Conservation (phyloP, 352 stramenopile genomes). For the Phytophthora citrophthora region DNA sequence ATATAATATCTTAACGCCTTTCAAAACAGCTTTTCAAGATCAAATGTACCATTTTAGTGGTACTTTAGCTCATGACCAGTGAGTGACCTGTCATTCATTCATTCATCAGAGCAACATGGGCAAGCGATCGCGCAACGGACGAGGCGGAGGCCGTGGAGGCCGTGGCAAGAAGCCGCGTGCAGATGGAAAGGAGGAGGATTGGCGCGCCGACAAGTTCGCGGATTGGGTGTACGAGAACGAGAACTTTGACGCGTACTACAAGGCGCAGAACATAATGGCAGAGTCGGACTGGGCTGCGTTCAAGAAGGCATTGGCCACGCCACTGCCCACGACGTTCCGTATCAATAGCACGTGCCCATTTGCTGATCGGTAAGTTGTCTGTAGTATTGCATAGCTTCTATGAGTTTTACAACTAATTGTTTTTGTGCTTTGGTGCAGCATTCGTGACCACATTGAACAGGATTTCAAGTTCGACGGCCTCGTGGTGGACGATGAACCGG, state of each 20-base stretch:
- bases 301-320: slow-evolving; percentile 88
- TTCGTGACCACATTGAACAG: slow-evolving; percentile 82
- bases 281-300: slow-evolving; percentile 91
- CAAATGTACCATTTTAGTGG: slow-evolving; percentile 7
- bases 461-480: slow-evolving; percentile 89
- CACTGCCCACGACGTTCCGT: slow-evolving; percentile 93
- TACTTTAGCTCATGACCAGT: slow-evolving; percentile 24
- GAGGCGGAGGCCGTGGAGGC: slow-evolving; percentile 31
- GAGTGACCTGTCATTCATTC: slow-evolving; percentile 12
- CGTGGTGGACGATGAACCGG: slow-evolving; percentile 79
- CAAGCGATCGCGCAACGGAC: slow-evolving; percentile 55
- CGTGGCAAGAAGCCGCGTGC: slow-evolving; percentile 64
- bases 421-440: slow-evolving; percentile 42
- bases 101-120: slow-evolving; percentile 37
- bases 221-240: slow-evolving; percentile 91
- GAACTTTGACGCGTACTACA: slow-evolving; percentile 88
- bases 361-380: slow-evolving; percentile 60
- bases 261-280: slow-evolving; percentile 83
- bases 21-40: not conserved
- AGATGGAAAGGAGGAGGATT: slow-evolving; percentile 39
- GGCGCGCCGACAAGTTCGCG: slow-evolving; percentile 69
- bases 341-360: slow-evolving; percentile 93
- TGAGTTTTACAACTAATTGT: slow-evolving; percentile 6
- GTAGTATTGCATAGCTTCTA: not conserved
- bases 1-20: slow-evolving; percentile 30